Percentiles rank a stretch among this genome's conserved stretches.
These are phyloP conservation scores for Diaporthe citriasiana DNA, from an alignment of 2,329 filamentous ascomycete species.

Conservation along the genomic window DNA sequence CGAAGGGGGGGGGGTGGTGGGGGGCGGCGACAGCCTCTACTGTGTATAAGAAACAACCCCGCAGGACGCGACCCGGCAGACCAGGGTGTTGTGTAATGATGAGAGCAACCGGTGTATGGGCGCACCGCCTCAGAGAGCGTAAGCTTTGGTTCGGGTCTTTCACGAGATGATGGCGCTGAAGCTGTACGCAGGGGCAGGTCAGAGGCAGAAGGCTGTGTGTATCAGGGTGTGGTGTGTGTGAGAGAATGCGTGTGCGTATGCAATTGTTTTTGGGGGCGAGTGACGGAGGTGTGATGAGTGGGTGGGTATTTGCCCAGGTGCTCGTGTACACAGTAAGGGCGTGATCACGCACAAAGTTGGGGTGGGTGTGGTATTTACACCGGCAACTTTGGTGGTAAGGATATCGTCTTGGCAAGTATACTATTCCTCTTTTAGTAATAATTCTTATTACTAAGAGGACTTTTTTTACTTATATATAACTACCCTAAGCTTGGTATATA, in stretches of 20 bases:
- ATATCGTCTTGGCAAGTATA: too few species aligned
- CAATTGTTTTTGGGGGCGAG: conserved; percentile 21
- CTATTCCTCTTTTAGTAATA: too few species aligned
- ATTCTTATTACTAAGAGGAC: too few species aligned
- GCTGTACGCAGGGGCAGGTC: conserved; percentile 31
- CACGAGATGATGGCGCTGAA: conserved; percentile 35
- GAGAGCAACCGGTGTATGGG: conserved; percentile 18
- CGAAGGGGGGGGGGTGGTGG: conserved; percentile 26
- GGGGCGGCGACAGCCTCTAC: conserved; percentile 28
- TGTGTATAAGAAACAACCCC: conserved; percentile 32
- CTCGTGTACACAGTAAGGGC: too few species aligned
- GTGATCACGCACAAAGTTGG: too few species aligned
- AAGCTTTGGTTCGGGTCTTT: conserved; percentile 19
- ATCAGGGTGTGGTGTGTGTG: conserved; percentile 1
- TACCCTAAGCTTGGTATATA: too few species aligned
- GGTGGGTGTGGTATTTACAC: too few species aligned
- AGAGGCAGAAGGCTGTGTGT: conserved; percentile 25
- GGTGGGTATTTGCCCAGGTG: conserved; percentile 22
- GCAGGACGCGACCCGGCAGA: conserved; percentile 35
- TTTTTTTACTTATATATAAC: too few species aligned
- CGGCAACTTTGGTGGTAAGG: too few species aligned
- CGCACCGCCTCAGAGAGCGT: conserved; percentile 27
- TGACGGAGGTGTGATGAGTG: conserved; percentile 14
- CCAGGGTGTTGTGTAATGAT: conserved; percentile 27
- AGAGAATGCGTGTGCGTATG: not conserved